Evolutionary conservation across 2,329 filamentous ascomycete species (phyloP).

Genomic region (Fusarium sp.): DNA sequence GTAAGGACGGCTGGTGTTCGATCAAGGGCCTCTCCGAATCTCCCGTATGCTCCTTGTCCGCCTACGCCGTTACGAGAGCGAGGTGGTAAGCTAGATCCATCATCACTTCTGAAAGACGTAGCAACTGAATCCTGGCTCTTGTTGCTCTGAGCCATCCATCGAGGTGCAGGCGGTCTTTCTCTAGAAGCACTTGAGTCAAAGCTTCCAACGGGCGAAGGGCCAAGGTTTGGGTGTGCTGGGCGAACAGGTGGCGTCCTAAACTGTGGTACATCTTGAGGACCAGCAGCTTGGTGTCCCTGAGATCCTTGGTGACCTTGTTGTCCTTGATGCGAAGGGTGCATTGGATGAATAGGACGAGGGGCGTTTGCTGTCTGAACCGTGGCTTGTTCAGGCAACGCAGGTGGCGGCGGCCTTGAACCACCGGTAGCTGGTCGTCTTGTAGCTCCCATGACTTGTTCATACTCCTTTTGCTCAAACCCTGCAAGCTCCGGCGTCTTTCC

Average conservation of each 20-base stretch:
- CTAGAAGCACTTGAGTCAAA: slow-evolving; percentile 61
- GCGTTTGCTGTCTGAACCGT: slow-evolving; percentile 34
- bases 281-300: slow-evolving; percentile 32
- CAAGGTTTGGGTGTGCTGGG: slow-evolving; percentile 56
- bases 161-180: slow-evolving; percentile 60
- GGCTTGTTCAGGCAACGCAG: slow-evolving; percentile 48
- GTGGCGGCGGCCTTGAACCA: slow-evolving; percentile 44
- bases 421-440: slow-evolving; percentile 57
- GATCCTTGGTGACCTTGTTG: slow-evolving; percentile 17
- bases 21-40: slow-evolving; percentile 54
- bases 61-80: slow-evolving; percentile 66
- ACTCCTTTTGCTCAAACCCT: slow-evolving; percentile 85
- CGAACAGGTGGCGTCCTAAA: slow-evolving; percentile 51
- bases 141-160: slow-evolving; percentile 64
- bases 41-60: slow-evolving; percentile 56
- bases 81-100: slow-evolving; percentile 64
- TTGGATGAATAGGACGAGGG: slow-evolving; percentile 37
- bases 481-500: slow-evolving; percentile 82
- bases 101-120: slow-evolving; percentile 66
- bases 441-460: slow-evolving; percentile 78
- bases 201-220: slow-evolving; percentile 65
- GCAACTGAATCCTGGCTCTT: slow-evolving; percentile 71
- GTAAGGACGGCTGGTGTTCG: slow-evolving; percentile 35
- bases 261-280: slow-evolving; percentile 47
- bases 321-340: slow-evolving; percentile 27